These are phyloP conservation scores for Fusarium chuoi DNA, from an alignment of 2,329 filamentous ascomycete genomes.

Conservation along the genomic window DNA sequence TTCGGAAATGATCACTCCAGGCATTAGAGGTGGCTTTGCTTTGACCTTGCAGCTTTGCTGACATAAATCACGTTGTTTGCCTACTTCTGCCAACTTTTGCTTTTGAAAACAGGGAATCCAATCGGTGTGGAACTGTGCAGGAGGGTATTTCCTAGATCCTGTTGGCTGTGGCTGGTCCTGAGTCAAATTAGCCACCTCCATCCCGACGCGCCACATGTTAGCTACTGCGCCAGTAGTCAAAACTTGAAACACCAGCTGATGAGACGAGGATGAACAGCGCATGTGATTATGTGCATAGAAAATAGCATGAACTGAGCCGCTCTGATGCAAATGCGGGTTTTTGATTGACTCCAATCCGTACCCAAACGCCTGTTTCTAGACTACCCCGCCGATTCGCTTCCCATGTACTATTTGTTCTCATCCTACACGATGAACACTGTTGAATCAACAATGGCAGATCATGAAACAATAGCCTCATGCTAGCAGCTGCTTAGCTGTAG, in stretches of 20 bases:
- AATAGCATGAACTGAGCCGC: background rate
- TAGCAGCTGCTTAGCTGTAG: conserved; percentile 4
- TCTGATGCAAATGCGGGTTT: background rate
- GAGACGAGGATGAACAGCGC: background rate
- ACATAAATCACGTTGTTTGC: conserved; percentile 30
- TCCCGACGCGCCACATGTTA: conserved; percentile 23
- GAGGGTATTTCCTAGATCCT: conserved; percentile 14
- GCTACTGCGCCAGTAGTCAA: conserved; percentile 22
- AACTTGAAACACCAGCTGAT: conserved; percentile 27
- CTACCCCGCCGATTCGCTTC: conserved; percentile 2
- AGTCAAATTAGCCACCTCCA: conserved; percentile 23
- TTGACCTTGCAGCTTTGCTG: background rate
- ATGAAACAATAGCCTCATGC: conserved; percentile 18
- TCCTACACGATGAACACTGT: conserved; percentile 7
- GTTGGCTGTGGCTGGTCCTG: conserved; percentile 33
- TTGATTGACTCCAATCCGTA: conserved; percentile 7
- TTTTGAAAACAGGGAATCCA: conserved; percentile 33
- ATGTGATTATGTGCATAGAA: conserved; percentile 4
- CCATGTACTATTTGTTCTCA: conserved; percentile 1
- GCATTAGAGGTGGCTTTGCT: conserved; percentile 18
- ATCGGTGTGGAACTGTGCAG: conserved; percentile 20
- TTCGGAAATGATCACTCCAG: conserved; percentile 40
- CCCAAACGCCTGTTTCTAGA: conserved; percentile 28
- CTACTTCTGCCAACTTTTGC: conserved; percentile 37
- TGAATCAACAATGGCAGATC: conserved; percentile 3